Percentiles rank a stretch among this genome's conserved stretches.
Conservation (phyloP, 441 rosid genomes). For the Viola pubescens region DNA sequence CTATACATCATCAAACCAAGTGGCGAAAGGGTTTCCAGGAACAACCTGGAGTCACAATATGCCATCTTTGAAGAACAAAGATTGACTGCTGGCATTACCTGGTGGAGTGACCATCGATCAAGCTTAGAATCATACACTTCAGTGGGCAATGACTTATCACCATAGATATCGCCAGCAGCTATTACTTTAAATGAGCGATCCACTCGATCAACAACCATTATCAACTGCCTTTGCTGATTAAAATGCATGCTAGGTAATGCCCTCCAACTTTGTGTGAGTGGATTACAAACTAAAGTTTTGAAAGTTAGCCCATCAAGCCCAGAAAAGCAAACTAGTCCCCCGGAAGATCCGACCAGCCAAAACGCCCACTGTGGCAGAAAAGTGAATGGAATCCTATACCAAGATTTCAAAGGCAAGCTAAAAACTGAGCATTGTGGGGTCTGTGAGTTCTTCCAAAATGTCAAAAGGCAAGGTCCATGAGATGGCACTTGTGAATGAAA, state of each 20-base stretch:
- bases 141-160: slow-evolving; percentile 78
- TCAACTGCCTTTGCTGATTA: slow-evolving; percentile 79
- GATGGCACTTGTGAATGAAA: slow-evolving; percentile 85
- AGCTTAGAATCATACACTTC: slow-evolving; percentile 87
- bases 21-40: slow-evolving; percentile 87
- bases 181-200: slow-evolving; percentile 74
- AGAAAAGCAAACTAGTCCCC: slow-evolving; percentile 86
- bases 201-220: slow-evolving; percentile 71
- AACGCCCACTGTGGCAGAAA: slow-evolving; percentile 87
- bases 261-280: slow-evolving; percentile 81
- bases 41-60: slow-evolving; percentile 76
- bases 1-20: slow-evolving; percentile 90
- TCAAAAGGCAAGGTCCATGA: slow-evolving; percentile 84
- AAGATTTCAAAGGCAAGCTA: slow-evolving; percentile 76
- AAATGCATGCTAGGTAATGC: slow-evolving; percentile 74
- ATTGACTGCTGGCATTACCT: slow-evolving; percentile 88
- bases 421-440: slow-evolving; percentile 80
- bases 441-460: slow-evolving; percentile 84
- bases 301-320: slow-evolving; percentile 80
- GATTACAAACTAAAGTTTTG: slow-evolving; percentile 79
- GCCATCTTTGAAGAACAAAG: slow-evolving; percentile 98
- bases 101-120: slow-evolving; percentile 70
- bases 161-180: slow-evolving; percentile 80
- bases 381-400: slow-evolving; percentile 82
- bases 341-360: slow-evolving; percentile 90